phyloP scores from a whole-genome alignment of 495 filamentous ascomycete genomes.

The Amphirosellinia nigrospora region DNA sequence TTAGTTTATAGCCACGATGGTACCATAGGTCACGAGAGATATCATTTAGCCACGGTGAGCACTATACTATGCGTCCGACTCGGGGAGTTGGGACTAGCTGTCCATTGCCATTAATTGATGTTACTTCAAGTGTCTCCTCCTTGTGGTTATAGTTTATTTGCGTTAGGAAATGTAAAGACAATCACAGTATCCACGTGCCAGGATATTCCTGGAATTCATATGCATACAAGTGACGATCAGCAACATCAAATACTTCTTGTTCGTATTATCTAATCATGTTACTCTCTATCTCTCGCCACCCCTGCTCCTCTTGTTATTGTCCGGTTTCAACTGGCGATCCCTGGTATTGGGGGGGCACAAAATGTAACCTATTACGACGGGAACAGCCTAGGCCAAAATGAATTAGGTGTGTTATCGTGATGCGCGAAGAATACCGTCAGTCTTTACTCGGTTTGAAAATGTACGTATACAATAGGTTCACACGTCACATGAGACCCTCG shows the following conservation, averaged over 20 bases:
- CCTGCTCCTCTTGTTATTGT: not conserved
- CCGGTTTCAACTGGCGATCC: not conserved
- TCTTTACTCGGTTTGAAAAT: not conserved
- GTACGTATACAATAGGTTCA: not conserved
- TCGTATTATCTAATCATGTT: not conserved
- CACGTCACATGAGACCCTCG: not conserved
- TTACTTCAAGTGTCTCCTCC: not conserved
- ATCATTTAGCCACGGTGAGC: not conserved
- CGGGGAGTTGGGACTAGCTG: not conserved
- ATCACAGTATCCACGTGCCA: not conserved
- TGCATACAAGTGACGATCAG: not conserved
- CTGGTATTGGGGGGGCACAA: not conserved
- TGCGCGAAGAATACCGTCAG: not conserved
- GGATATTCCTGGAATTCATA: not conserved
- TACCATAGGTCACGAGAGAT: not conserved
- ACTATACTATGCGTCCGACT: not conserved
- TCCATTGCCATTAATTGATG: not conserved
- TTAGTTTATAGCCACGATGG: not conserved
- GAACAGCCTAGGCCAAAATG: not conserved
- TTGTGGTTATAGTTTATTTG: not conserved
- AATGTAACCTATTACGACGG: not conserved
- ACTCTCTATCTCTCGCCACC: not conserved
- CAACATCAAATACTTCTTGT: not conserved
- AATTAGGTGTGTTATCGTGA: not conserved
- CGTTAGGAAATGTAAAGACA: not conserved